Percentiles rank a stretch among this genome's conserved stretches.
Conservation (phyloP, 352 stramenopile species). For the Pythium folliculosum region DNA sequence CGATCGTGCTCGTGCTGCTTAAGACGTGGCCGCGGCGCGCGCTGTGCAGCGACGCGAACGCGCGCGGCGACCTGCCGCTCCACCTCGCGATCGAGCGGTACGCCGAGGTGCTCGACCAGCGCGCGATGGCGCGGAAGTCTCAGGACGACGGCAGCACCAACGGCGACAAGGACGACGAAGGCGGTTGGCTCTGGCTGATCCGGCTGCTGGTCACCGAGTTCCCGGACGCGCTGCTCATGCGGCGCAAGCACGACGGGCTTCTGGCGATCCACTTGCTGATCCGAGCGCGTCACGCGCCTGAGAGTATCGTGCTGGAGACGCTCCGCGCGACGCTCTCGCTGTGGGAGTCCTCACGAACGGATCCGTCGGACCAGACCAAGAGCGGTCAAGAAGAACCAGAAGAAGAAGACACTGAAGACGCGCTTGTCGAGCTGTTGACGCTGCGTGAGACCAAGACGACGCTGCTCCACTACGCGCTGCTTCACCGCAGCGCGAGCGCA, state of each 20-base stretch:
- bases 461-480: constrained; percentile 58
- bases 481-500: constrained; percentile 37
- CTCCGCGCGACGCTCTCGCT: constrained; percentile 1
- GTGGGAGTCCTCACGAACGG: not conserved
- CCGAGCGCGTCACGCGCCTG: not conserved
- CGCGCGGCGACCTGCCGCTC: constrained; percentile 49
- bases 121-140: not conserved
- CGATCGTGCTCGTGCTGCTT: constrained; percentile 44
- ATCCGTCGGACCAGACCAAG: no score
- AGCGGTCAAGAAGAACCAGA: not conserved
- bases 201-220: constrained; percentile 2
- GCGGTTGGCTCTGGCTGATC: constrained; percentile 25
- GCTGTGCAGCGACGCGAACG: constrained; percentile 39
- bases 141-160: not conserved
- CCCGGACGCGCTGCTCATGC: constrained; percentile 12
- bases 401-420: not conserved
- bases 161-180: not conserved
- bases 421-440: not conserved
- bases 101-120: constrained; percentile 2
- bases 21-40: constrained; percentile 29
- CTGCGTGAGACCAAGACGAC: constrained; percentile 44
- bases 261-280: constrained; percentile 25
- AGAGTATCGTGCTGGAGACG: constrained; percentile 13
- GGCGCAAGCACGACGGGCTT: constrained; percentile 17
- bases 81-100: constrained; percentile 53